These are phyloP conservation scores for Clarireedia sp. DNA, from an alignment of 2,329 filamentous ascomycete genomes.

Conservation along the genomic window DNA sequence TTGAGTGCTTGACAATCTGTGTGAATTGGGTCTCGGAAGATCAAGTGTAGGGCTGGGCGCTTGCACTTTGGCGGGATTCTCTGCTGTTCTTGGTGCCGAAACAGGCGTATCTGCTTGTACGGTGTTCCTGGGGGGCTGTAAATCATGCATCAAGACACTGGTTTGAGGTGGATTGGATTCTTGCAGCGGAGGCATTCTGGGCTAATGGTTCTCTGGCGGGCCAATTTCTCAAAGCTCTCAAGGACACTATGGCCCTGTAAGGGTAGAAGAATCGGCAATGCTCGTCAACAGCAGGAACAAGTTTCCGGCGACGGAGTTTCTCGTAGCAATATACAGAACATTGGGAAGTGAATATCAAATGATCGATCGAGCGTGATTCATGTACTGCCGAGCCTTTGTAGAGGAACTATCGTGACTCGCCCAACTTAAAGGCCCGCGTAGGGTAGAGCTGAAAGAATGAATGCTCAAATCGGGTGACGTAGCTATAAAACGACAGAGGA, in stretches of 20 bases:
- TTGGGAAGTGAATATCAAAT: background rate
- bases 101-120: background rate
- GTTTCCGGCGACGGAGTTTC: no score
- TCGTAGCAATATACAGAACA: background rate
- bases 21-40: slow-evolving; percentile 1
- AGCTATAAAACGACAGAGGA: background rate
- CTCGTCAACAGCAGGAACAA: no score
- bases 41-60: background rate
- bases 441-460: no score
- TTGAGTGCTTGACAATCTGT: slow-evolving; percentile 7
- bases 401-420: background rate
- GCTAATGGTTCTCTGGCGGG: no score
- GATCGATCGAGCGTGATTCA: background rate
- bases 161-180: background rate
- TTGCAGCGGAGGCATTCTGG: background rate
- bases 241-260: no score
- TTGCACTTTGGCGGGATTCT: background rate
- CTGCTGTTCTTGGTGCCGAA: background rate
- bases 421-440: background rate
- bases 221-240: no score
- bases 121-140: background rate
- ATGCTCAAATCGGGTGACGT: background rate
- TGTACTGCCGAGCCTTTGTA: no score
- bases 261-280: no score
- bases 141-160: background rate